phyloP scores from a whole-genome alignment of 768 basidiomycete species.

The Pisolithus sp. region DNA sequence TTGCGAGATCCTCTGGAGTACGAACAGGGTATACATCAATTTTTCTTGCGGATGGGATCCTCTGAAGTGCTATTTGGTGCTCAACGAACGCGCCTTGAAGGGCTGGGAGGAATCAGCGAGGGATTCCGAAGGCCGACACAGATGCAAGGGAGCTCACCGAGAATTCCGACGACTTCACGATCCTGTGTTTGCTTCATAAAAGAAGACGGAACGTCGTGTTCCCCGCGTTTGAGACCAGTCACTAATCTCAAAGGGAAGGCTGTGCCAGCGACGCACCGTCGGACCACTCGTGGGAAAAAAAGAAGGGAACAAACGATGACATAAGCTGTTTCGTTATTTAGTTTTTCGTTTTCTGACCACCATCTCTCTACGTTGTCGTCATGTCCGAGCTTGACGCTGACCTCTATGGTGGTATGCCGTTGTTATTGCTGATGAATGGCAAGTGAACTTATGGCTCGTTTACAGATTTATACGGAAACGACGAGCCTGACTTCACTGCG shows the following conservation, averaged over 20 bases:
- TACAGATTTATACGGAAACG: slow-evolving; percentile 62
- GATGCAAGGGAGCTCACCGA: slow-evolving; percentile 33
- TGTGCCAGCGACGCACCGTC: neutral
- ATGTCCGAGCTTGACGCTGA: slow-evolving; percentile 88
- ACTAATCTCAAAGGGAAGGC: neutral
- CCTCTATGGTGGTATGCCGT: slow-evolving; percentile 71
- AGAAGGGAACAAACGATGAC: slow-evolving; percentile 15
- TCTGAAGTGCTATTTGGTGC: slow-evolving; percentile 68
- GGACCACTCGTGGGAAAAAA: slow-evolving; percentile 21
- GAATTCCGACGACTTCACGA: slow-evolving; percentile 39
- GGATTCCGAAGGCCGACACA: neutral
- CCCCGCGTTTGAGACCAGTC: neutral
- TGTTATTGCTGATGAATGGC: neutral
- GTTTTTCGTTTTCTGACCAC: slow-evolving; percentile 29
- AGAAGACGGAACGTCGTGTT: neutral
- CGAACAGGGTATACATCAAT: slow-evolving; percentile 57
- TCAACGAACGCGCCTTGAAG: slow-evolving; percentile 92
- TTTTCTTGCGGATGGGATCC: slow-evolving; percentile 39
- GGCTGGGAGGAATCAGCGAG: slow-evolving; percentile 39
- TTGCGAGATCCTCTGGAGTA: slow-evolving; percentile 63
- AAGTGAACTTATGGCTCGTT: neutral
- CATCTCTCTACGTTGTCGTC: slow-evolving; percentile 19
- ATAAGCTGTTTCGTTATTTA: slow-evolving; percentile 12
- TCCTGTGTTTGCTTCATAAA: slow-evolving; percentile 6
- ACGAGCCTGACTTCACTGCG: slow-evolving; percentile 54